Evolutionary conservation across 257 asterid genomes (phyloP).

Genomic region (Henckelia pumila): DNA sequence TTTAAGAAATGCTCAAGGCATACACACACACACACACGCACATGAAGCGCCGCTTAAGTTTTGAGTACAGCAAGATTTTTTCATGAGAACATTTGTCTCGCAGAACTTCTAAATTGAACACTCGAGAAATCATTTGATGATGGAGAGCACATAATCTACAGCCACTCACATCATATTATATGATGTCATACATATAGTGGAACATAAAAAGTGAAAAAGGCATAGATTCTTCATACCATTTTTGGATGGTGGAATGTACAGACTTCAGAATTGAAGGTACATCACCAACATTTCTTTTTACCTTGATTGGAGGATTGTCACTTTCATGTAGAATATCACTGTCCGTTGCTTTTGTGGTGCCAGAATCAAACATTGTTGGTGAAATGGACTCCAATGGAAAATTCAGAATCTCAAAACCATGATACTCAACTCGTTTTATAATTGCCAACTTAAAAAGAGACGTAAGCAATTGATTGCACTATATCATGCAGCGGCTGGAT

Average conservation of each 20-base stretch:
- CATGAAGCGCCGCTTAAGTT: background rate
- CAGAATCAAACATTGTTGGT: slow-evolving; percentile 34
- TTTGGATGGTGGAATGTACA: slow-evolving; percentile 8
- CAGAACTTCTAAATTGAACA: background rate
- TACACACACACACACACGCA: no score
- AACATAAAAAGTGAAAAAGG: background rate
- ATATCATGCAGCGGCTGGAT: slow-evolving; percentile 23
- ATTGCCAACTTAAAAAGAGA: slow-evolving; percentile 21
- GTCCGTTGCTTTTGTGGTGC: slow-evolving; percentile 32
- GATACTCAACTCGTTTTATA: slow-evolving; percentile 7
- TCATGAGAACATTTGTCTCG: background rate
- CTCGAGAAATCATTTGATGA: background rate
- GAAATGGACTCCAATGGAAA: slow-evolving; percentile 31
- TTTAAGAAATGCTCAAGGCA: background rate
- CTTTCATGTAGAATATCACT: slow-evolving; percentile 19
- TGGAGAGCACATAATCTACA: slow-evolving; percentile 5
- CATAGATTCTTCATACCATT: slow-evolving; percentile 2
- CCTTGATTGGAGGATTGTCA: slow-evolving; percentile 15
- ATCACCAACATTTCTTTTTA: slow-evolving; percentile 3
- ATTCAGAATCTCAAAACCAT: slow-evolving; percentile 28
- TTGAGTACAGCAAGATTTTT: slow-evolving; percentile 6
- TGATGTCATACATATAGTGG: slow-evolving; percentile 5
- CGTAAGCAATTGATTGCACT: background rate
- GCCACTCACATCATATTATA: background rate
- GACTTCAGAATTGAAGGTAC: background rate